Evolutionary conservation across 805 yeast genomes (phyloP), one percentile per base, ranked within the genome.

Genomic region (Wickerhamomyces chambardii): DNA sequence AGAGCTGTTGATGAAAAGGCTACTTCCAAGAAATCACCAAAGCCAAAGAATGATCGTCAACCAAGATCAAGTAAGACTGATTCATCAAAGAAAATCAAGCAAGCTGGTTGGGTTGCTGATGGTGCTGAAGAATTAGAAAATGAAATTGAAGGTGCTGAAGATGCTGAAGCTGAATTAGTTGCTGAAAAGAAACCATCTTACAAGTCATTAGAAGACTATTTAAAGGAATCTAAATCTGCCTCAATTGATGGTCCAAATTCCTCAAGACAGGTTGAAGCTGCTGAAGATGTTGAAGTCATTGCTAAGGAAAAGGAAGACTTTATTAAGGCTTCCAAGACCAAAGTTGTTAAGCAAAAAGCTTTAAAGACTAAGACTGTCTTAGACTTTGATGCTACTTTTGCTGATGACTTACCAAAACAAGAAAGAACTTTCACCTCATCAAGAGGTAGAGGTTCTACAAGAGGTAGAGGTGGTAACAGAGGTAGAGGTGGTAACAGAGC

Each of bases 81-180:
- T 70, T 70, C 95, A 51, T 75, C 72, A 51, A 89, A 86, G 80
- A 79, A 82, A 64, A 73, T 81, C 56, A 75, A 71, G 62, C 80
- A 78, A 66, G 58, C 58, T 32, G 89, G 87, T 48, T 85, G 95
- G 90, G 95, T 95, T 58, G 85, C 79, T 58, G 76, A 80, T 63
- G 73, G 73, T 56, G 66, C 69, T 55, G 70, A 68, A 58, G 84
- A 78, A 70, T 76, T 71, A 59, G 82, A 67, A 47, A 84, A 74
- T 48, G 86, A 78, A 63, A 47, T 53, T 44, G 83, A 73, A 47
- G 83, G 73, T 42, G 59, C 56, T 34, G 68, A 68, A 56, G 63
- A 54, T 33, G 69, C 61, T 37, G 75, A 66, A 42, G 75, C 58
- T 41, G 76, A 64, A 48, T 59, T 57, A 40, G 56, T 48, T 30